Percentiles rank a stretch among this genome's conserved stretches.
These are phyloP conservation scores for Apiotrichum sp. DNA, from an alignment of 1,284 basidiomycete species.

Conservation along the genomic window DNA sequence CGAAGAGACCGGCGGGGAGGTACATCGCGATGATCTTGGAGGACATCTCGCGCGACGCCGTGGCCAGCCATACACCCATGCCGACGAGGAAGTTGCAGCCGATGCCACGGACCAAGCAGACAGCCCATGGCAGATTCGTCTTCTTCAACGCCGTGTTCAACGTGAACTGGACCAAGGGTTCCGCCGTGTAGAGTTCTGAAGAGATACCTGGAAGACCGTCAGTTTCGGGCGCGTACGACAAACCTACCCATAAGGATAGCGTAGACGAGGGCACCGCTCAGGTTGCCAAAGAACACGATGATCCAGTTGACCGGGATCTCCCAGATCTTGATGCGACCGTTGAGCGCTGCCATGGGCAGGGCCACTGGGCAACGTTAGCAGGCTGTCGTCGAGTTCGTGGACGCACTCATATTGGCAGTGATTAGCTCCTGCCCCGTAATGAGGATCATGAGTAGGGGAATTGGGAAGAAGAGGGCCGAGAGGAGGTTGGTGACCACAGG, in stretches of 20 bases:
- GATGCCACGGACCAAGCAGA: constrained; percentile 37
- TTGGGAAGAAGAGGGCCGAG: constrained; percentile 23
- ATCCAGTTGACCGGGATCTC: constrained; percentile 34
- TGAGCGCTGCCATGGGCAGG: constrained; percentile 21
- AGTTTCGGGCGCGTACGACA: background rate
- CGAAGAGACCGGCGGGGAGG: constrained; percentile 42
- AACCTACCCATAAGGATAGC: constrained; percentile 27
- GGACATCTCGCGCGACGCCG: constrained; percentile 34
- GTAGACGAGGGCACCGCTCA: constrained; percentile 36
- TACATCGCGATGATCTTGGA: constrained; percentile 38
- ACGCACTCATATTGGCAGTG: constrained; percentile 25
- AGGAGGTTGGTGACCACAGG: constrained; percentile 21
- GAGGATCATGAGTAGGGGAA: constrained; percentile 26
- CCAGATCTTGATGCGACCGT: constrained; percentile 21
- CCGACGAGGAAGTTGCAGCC: constrained; percentile 42
- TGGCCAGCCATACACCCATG: constrained; percentile 38
- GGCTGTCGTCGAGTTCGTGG: background rate
- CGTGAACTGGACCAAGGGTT: constrained; percentile 15
- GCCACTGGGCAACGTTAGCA: constrained; percentile 10
- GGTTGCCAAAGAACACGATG: constrained; percentile 43
- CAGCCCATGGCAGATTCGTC: constrained; percentile 19
- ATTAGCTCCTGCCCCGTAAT: constrained; percentile 23
- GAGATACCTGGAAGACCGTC: constrained; percentile 13
- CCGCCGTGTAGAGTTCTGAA: constrained; percentile 14
- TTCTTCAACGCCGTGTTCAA: constrained; percentile 18